phyloP scores from a whole-genome alignment of 1,284 basidiomycete genomes.

The Pseudozyma tsukubaensis region DNA sequence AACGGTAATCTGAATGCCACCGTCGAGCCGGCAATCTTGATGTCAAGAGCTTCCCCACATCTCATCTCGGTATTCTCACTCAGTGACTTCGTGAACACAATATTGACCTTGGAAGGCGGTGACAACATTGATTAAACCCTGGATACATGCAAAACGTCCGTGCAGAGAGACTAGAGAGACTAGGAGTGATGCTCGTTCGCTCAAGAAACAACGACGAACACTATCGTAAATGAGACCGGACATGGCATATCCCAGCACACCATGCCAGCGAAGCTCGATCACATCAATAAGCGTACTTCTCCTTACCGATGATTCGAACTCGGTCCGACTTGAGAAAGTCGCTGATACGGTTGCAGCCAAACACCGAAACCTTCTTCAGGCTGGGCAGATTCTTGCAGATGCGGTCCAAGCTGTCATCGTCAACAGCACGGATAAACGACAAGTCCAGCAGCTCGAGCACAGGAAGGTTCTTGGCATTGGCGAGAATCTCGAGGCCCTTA shows the following conservation, averaged over 20 bases:
- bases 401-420: slow-evolving; percentile 83
- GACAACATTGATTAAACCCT: not conserved
- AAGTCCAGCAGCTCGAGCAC: slow-evolving; percentile 78
- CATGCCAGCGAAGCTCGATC: not conserved
- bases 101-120: not conserved
- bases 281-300: slow-evolving; percentile 38
- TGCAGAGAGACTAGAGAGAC: not conserved
- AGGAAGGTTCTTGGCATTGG: slow-evolving; percentile 45
- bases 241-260: too few relatives aligned
- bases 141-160: not conserved
- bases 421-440: slow-evolving; percentile 85
- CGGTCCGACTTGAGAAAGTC: slow-evolving; percentile 51
- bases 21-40: too few relatives aligned
- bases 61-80: not conserved
- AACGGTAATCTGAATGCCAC: too few relatives aligned
- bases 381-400: slow-evolving; percentile 71
- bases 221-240: too few relatives aligned
- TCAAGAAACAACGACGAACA: too few relatives aligned
- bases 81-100: not conserved
- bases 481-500: slow-evolving; percentile 74
- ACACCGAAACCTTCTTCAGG: slow-evolving; percentile 64
- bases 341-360: slow-evolving; percentile 67
- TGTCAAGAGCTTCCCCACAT: too few relatives aligned
- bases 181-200: not conserved
- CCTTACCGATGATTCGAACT: slow-evolving; percentile 61